A percentile compares a stretch with the other conserved stretches of the same genome.
These are phyloP conservation scores for Suhomyces faveliae DNA, from an alignment of 805 yeast species.

Conservation along the genomic window DNA sequence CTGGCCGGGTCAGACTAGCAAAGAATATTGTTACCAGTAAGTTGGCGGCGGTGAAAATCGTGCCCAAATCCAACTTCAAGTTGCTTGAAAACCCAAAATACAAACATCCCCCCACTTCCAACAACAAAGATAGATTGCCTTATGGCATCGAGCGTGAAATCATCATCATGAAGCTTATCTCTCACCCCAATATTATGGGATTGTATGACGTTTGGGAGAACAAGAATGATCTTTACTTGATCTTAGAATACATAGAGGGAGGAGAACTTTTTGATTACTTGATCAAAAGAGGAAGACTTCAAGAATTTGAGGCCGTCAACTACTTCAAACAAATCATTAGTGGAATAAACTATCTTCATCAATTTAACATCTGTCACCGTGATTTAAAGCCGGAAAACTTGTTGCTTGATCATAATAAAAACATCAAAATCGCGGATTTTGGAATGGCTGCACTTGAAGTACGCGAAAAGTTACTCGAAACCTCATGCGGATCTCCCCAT, in stretches of 20 bases:
- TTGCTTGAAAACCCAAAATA: slow-evolving; percentile 46
- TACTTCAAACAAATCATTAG: slow-evolving; percentile 85
- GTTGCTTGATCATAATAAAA: slow-evolving; percentile 74
- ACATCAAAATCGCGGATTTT: slow-evolving; percentile 95
- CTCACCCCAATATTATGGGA: slow-evolving; percentile 76
- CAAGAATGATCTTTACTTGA: slow-evolving; percentile 76
- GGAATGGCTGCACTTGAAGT: slow-evolving; percentile 98
- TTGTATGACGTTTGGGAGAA: slow-evolving; percentile 88
- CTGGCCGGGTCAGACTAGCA: slow-evolving; percentile 92
- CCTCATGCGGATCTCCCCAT: slow-evolving; percentile 98
- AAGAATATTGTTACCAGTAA: slow-evolving; percentile 81
- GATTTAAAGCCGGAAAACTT: slow-evolving; percentile 83
- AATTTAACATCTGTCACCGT: slow-evolving; percentile 83
- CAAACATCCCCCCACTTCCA: slow-evolving; percentile 33
- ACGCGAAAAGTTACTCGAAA: slow-evolving; percentile 76
- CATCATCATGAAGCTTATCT: slow-evolving; percentile 77
- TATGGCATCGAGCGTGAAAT: slow-evolving; percentile 87
- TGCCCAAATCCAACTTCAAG: slow-evolving; percentile 76
- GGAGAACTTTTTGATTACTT: slow-evolving; percentile 94
- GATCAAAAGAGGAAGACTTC: slow-evolving; percentile 83
- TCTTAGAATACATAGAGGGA: slow-evolving; percentile 93
- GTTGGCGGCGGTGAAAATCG: slow-evolving; percentile 94
- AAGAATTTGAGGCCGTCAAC: slow-evolving; percentile 84
- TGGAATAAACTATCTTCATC: slow-evolving; percentile 83
- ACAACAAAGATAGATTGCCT: slow-evolving; percentile 56